Percentiles rank a stretch among this genome's conserved stretches.
Evolutionary conservation across 2,329 filamentous ascomycete species (phyloP).

Genomic region (Juglanconis sp.): DNA sequence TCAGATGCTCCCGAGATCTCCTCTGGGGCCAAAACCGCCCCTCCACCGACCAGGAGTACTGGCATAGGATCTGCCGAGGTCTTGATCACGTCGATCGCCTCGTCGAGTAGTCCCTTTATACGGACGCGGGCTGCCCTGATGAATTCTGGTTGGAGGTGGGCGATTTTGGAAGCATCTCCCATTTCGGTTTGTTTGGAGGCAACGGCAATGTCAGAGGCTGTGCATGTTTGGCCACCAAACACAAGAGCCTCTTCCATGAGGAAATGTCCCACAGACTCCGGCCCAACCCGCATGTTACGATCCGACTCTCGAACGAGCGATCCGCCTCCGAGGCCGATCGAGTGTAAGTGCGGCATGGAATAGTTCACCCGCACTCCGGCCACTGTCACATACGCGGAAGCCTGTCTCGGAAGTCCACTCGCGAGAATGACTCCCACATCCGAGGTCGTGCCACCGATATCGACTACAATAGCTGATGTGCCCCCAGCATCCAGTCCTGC

Average conservation of each 20-base stretch:
- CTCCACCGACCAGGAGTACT: constrained; percentile 42
- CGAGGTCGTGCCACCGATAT: constrained; percentile 53
- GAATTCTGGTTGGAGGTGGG: constrained; percentile 20
- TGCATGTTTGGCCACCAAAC: constrained; percentile 44
- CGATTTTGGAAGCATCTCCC: constrained; percentile 38
- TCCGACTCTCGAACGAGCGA: constrained; percentile 33
- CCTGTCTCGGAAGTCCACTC: constrained; percentile 45
- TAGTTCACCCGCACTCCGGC: constrained; percentile 44
- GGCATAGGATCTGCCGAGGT: constrained; percentile 25
- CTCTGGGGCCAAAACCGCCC: constrained; percentile 38
- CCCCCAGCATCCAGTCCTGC: constrained; percentile 35
- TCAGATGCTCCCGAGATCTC: constrained; percentile 30
- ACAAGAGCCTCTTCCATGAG: constrained; percentile 42
- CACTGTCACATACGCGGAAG: constrained; percentile 41
- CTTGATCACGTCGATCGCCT: constrained; percentile 26
- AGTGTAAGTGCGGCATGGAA: constrained; percentile 34
- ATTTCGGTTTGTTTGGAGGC: constrained; percentile 40
- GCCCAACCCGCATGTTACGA: constrained; percentile 39
- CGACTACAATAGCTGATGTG: constrained; percentile 39
- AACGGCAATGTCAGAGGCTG: constrained; percentile 42
- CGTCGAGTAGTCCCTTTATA: constrained; percentile 22
- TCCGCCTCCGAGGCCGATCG: constrained; percentile 41
- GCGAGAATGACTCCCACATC: constrained; percentile 48
- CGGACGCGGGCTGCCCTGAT: constrained; percentile 22
- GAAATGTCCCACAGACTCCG: constrained; percentile 47